Evolutionary conservation across 345 rosid genomes (phyloP).

Genomic region (Syzygium jambos): DNA sequence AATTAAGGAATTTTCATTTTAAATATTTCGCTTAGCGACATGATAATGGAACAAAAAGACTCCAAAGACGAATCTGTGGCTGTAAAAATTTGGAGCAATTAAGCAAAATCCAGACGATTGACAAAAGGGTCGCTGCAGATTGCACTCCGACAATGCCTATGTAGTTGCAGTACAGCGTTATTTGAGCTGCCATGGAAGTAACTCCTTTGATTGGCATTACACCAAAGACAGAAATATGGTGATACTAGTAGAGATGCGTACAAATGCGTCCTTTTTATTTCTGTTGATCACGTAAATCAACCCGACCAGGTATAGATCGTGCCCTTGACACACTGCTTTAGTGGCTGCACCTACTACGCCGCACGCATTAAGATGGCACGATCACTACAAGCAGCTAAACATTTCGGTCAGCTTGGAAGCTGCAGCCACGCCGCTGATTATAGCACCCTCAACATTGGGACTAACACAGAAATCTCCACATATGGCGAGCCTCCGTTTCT

Average conservation of each 20-base stretch:
- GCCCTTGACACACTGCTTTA: neutral
- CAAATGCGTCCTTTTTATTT: neutral
- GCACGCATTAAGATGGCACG: neutral
- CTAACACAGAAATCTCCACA: constrained; percentile 88
- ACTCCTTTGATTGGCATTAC: neutral
- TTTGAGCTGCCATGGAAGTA: neutral
- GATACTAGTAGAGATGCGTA: neutral
- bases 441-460: constrained; percentile 81
- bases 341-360: neutral
- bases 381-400: constrained; percentile 17
- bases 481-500: constrained; percentile 42
- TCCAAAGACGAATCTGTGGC: neutral
- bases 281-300: neutral
- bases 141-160: neutral
- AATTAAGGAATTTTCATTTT: neutral
- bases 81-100: neutral
- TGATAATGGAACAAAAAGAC: neutral
- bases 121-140: neutral
- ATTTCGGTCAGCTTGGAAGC: constrained; percentile 51
- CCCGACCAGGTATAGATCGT: neutral
- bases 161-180: neutral
- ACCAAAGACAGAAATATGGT: neutral
- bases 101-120: neutral
- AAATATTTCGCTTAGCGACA: neutral
- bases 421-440: constrained; percentile 69